Evolutionary conservation across 2,329 filamentous ascomycete species (phyloP), one percentile per base, ranked within the genome.

Genomic region (Purpureocillium lavendulum): DNA sequence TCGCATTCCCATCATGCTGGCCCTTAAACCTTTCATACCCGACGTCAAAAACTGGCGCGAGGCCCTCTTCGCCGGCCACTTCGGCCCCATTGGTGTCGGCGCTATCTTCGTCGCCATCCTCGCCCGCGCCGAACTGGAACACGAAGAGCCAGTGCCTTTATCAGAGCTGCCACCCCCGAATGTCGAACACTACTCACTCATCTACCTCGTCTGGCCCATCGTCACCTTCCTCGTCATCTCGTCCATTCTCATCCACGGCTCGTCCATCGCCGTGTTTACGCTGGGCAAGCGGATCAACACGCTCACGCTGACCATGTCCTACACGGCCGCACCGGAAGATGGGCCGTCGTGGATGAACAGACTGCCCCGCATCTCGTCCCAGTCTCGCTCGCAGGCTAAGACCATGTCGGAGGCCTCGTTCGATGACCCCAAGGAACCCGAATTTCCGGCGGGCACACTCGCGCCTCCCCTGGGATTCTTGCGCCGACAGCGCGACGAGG

Each of bases 1-100:
- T 38, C 86, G 92, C 32, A 92, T 98, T 21, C 92, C 92, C 3
- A 80, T 95, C 60, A 97, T 98, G 92, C 64, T 98, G 64, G 62
- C 77, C 0, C 67, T 97, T 41, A 97, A 97, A 57, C 90, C 92
- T 0, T 46, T 96, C 6, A 97, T 98, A 60, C 90, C 92, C 0
- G 92, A 98, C 55, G 81, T 98, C 52, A 97, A 96, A 64, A 97
- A 90, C 1, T 98, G 92, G 90, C 82, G 92, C 52, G 92, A 98
- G 59, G 90, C 92, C 6, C 69, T 96, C 1, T 98, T 98, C 57
- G 92, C 92, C 13, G 92, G 92, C 2, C 92, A 98, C 59, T 98
- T 98, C 56, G 92, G 92, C 7, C 92, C 92, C 21, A 97, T 98
- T 50, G 92, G 92, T 39, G 92, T 98, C 39, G 92, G 92, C 44